Percentiles rank a stretch among this genome's conserved stretches.
These are phyloP conservation scores for Claviceps lovelessii DNA, from an alignment of 2,329 filamentous ascomycete genomes.

Conservation along the genomic window DNA sequence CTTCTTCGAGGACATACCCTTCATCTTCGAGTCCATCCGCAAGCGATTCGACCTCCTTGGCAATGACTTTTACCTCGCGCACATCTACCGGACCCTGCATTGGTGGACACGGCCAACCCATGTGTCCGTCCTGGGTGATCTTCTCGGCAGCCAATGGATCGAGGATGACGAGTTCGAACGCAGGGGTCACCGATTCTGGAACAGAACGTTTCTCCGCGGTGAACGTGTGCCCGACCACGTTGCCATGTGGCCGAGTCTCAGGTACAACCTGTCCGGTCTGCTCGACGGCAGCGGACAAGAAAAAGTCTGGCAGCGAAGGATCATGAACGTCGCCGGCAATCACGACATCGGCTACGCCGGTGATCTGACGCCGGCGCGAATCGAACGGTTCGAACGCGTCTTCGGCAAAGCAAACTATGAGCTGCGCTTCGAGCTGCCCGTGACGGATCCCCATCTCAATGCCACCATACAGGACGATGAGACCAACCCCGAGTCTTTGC, in stretches of 20 bases:
- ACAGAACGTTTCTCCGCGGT: slow-evolving; percentile 57
- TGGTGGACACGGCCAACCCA: slow-evolving; percentile 84
- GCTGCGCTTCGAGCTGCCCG: slow-evolving; percentile 52
- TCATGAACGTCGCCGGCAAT: slow-evolving; percentile 88
- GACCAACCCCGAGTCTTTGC: slow-evolving; percentile 31
- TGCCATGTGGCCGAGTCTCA: slow-evolving; percentile 31
- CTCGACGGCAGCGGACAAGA: slow-evolving; percentile 30
- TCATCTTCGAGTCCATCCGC: slow-evolving; percentile 49
- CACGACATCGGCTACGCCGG: slow-evolving; percentile 95
- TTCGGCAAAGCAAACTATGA: slow-evolving; percentile 92
- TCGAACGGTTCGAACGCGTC: slow-evolving; percentile 65
- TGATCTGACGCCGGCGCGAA: slow-evolving; percentile 62
- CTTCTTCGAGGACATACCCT: slow-evolving; percentile 52
- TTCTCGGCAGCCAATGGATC: slow-evolving; percentile 94
- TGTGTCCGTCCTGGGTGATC: slow-evolving; percentile 74
- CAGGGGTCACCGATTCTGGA: slow-evolving; percentile 65
- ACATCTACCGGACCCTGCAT: slow-evolving; percentile 70
- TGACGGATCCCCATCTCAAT: slow-evolving; percentile 24
- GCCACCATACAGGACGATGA: slow-evolving; percentile 28
- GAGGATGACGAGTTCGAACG: slow-evolving; percentile 66
- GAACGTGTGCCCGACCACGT: slow-evolving; percentile 46
- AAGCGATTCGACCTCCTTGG: slow-evolving; percentile 82
- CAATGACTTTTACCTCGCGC: slow-evolving; percentile 88
- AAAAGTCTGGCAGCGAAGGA: slow-evolving; percentile 52
- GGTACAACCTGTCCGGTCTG: slow-evolving; percentile 36